A percentile compares a stretch with the other conserved stretches of the same genome.
These are phyloP conservation scores for Knufia fluminis DNA, from an alignment of 2,329 filamentous ascomycete species.

Conservation along the genomic window DNA sequence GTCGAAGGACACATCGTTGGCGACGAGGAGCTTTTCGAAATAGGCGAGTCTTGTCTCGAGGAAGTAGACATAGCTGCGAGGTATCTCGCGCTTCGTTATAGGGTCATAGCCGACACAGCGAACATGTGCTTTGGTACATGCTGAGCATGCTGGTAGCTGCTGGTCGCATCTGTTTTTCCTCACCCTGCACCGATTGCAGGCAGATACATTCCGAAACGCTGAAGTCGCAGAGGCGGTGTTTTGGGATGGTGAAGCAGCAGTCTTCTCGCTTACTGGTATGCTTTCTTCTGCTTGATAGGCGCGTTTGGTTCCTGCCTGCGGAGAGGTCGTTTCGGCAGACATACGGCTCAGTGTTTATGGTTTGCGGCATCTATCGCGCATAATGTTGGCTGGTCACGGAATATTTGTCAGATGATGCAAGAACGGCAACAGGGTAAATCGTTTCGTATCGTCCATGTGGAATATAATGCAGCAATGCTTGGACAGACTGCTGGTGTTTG, in stretches of 20 bases:
- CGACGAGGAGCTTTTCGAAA: constrained; percentile 64
- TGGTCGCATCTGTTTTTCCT: constrained; percentile 95
- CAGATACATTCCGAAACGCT: constrained; percentile 76
- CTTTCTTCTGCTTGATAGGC: constrained; percentile 20
- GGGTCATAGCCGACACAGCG: constrained; percentile 93
- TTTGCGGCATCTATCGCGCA: neutral
- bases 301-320: constrained; percentile 22
- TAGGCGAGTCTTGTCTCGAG: constrained; percentile 78
- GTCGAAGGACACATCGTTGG: constrained; percentile 62
- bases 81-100: constrained; percentile 92
- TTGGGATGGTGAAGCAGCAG: constrained; percentile 14
- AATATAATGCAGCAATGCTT: neutral
- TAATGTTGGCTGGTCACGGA: neutral
- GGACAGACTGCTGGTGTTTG: neutral
- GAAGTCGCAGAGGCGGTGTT: constrained; percentile 29
- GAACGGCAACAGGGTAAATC: neutral
- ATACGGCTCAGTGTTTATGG: neutral
- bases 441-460: neutral
- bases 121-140: constrained; percentile 85
- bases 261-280: constrained; percentile 10
- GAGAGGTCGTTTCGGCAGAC: constrained; percentile 17
- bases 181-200: constrained; percentile 84
- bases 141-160: constrained; percentile 77
- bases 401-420: constrained; percentile 6
- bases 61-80: constrained; percentile 87